phyloP scores from a whole-genome alignment of 495 filamentous ascomycete genomes.

The Bathelium albidoporum region DNA sequence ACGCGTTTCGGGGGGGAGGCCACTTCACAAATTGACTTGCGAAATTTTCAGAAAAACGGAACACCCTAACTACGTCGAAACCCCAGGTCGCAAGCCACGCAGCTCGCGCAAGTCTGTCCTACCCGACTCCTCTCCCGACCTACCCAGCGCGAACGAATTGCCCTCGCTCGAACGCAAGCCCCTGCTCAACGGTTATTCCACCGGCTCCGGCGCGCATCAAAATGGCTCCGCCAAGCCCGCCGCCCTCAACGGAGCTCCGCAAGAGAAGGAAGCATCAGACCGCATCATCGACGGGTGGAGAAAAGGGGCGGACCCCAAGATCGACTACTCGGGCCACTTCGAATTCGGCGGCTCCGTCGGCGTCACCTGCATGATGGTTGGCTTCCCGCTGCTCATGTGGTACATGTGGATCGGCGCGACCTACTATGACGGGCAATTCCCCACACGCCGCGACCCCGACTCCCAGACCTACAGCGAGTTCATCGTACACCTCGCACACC shows the following conservation, averaged over 20 bases:
- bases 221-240: constrained; percentile 8
- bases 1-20: too few relatives aligned
- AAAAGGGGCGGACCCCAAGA: constrained; percentile 58
- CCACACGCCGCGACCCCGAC: constrained; percentile 45
- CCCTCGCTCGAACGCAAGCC: constrained; percentile 15
- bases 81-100: constrained; percentile 27
- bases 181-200: constrained; percentile 7
- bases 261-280: constrained; percentile 13
- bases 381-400: constrained; percentile 89
- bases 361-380: constrained; percentile 73
- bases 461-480: constrained; percentile 62
- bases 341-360: constrained; percentile 85
- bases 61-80: constrained; percentile 37
- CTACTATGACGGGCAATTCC: constrained; percentile 78
- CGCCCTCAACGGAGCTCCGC: constrained; percentile 4
- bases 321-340: constrained; percentile 70
- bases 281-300: constrained; percentile 54
- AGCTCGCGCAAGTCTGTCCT: constrained; percentile 25
- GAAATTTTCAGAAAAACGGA: constrained; percentile 23
- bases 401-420: constrained; percentile 98
- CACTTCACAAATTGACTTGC: background rate
- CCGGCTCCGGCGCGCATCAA: constrained; percentile 7
- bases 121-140: background rate
- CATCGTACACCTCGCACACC: constrained; percentile 48
- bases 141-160: constrained; percentile 14